Evolutionary conservation across 192 early-diverging fungal species (phyloP).

Genomic region (Coemansia aciculifera): DNA sequence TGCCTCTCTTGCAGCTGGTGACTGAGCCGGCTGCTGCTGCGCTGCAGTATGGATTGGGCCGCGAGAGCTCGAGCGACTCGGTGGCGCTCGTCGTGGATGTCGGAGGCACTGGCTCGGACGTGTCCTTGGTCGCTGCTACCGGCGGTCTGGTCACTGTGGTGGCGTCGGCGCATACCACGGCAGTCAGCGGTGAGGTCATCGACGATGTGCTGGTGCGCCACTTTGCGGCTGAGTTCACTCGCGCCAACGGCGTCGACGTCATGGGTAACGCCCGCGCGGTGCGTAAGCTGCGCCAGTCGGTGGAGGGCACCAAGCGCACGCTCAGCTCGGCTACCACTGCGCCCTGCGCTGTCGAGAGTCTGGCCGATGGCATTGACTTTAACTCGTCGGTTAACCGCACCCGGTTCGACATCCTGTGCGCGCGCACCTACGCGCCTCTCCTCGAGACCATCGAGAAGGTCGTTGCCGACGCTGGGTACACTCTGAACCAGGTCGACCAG

Average conservation of each 20-base stretch:
- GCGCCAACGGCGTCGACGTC: conserved; percentile 81
- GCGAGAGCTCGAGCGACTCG: conserved; percentile 65
- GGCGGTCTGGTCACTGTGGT: conserved; percentile 83
- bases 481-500: conserved; percentile 77
- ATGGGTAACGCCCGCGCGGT: conserved; percentile 70
- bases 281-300: conserved; percentile 79
- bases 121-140: conserved; percentile 74
- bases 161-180: conserved; percentile 71
- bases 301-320: conserved; percentile 91
- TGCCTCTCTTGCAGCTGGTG: conserved; percentile 78
- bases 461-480: conserved; percentile 67
- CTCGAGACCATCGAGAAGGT: conserved; percentile 66
- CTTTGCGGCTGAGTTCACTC: conserved; percentile 85
- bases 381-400: conserved; percentile 79
- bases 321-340: conserved; percentile 77
- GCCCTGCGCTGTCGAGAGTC: conserved; percentile 89
- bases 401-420: conserved; percentile 87
- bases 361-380: conserved; percentile 90
- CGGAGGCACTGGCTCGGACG: conserved; percentile 82
- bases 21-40: conserved; percentile 90
- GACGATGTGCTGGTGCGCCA: conserved; percentile 81
- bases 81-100: conserved; percentile 85
- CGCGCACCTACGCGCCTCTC: conserved; percentile 72
- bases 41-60: conserved; percentile 76
- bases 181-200: conserved; percentile 83